Evolutionary conservation across 106 monocot genomes (phyloP), one percentile per base, ranked within the genome.

Genomic region (Posidonia australis): DNA sequence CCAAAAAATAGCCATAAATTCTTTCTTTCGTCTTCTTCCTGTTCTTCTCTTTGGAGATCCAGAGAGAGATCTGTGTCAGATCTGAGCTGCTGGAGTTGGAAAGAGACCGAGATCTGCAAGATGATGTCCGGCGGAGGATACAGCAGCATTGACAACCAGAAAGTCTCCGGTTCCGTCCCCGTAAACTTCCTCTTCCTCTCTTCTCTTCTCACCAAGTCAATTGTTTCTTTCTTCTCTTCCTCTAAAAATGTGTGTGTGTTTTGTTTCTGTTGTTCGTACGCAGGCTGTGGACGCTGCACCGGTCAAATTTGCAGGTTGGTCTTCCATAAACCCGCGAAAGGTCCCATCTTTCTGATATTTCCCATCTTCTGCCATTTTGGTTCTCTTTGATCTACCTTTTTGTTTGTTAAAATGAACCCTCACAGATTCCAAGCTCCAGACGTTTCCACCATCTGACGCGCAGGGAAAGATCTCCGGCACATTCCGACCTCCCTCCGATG

Each of bases 41-140:
- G 10, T 12, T 12, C 49, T 12, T 12, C n/a, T 49, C 49, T n/a
- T n/a, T n/a, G n/a, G n/a, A n/a, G n/a, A n/a, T n/a, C n/a, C n/a
- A n/a, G n/a, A n/a, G n/a, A n/a, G n/a, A n/a, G n/a, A n/a, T n/a
- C n/a, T 19, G 23, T 55, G 19, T 24, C 23, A 55, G 54, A 21
- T 55, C 54, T 23, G 54, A 55, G 19, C 54, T 25, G 54, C 9
- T 55, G 23, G 18, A 36, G 24, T 22, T n/a, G 13, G 64, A 81
- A 57, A 20, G 41, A 13, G 25, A 5, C 25, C 9, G 46, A 26
- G 24, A 24, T 45, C 23, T 13, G 17, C 25, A 84, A 73, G 74
- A 89, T 85, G 89, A 85, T 82, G 89, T 76, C 82, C 48, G 51
- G 88, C 75, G 78, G 85, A 42, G 85, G 85, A 23, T 89, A 89